Evolutionary conservation across 2,329 filamentous ascomycete species (phyloP), one percentile per base, ranked within the genome.

Genomic region (Phaeoacremonium minimum): DNA sequence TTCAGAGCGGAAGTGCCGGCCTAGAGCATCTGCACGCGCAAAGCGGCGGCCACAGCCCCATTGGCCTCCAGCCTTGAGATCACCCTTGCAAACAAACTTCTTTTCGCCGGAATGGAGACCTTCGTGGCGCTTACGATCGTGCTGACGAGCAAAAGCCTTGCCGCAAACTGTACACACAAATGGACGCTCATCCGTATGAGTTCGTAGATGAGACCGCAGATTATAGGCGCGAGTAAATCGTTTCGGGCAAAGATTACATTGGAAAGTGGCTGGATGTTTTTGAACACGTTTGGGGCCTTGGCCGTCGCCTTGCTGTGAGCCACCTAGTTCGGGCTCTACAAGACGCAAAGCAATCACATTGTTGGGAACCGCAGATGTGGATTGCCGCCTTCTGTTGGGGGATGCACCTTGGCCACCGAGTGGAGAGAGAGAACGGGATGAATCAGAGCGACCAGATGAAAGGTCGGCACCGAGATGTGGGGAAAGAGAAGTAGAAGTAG

Each of bases 161-260:
- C 88, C 87, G 50, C 93, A 98, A 7, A 97, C 88, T 0, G 87
- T 96, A 56, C 93, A 98, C 4, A 97, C 91, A 53, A 97, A 98
- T 0, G 93, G 93, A 32, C 93, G 79, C 67, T 98, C 93, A 53
- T 98, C 93, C 0, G 93, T 98, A 56, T 98, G 93, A 0, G 93
- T 98, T 32, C 93, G 85, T 41, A 97, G 64, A 65, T 98, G 93
- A 30, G 91, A 97, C 12, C 93, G 86, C 37, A 98, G 67, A 54
- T 98, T 98, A 65, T 98, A 98, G 1, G 93, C 93, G 39, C 93
- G 79, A 1, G 93, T 98, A 56, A 98, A 98, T 13, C 88, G 81
- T 62, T 98, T 98, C 0, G 93, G 90, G 51, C 93, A 98, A 7
- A 97, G 69, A 8, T 67, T 86, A 59, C 93, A 98, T 56, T 97